phyloP scores from a whole-genome alignment of 2,329 filamentous ascomycete genomes.

The Aspergillus floridensis region DNA sequence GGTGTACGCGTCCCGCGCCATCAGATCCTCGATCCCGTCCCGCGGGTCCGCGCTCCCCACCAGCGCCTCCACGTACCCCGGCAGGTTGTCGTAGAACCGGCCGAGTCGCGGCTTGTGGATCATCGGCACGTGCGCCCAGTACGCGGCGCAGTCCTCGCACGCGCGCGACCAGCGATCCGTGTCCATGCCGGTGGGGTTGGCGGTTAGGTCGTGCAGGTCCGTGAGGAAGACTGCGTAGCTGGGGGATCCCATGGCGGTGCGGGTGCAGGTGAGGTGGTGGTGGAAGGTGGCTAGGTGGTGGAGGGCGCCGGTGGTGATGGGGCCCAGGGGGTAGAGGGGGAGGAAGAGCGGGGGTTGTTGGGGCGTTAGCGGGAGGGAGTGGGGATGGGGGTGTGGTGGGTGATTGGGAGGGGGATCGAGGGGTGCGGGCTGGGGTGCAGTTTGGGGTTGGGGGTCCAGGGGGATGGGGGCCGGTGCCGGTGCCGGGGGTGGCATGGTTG shows the following conservation, averaged over 20 bases:
- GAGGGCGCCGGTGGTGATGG: background rate
- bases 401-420: too few relatives aligned
- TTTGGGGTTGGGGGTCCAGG: too few relatives aligned
- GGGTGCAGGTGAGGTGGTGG: background rate
- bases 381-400: too few relatives aligned
- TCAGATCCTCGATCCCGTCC: background rate
- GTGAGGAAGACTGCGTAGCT: background rate
- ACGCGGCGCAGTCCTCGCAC: background rate
- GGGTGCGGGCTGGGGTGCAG: too few relatives aligned
- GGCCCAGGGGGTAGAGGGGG: background rate
- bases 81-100: background rate
- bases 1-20: background rate
- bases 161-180: background rate
- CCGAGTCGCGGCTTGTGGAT: background rate
- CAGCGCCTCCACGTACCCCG: too few relatives aligned
- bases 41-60: too few relatives aligned
- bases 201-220: background rate
- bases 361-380: background rate
- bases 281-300: background rate
- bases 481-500: too few relatives aligned
- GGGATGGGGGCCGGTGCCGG: too few relatives aligned
- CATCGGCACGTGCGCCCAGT: background rate
- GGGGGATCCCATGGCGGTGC: background rate
- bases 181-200: background rate
- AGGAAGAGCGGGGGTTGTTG: background rate